phyloP scores from a whole-genome alignment of 2,329 filamentous ascomycete genomes.

The Fusarium metavorans region DNA sequence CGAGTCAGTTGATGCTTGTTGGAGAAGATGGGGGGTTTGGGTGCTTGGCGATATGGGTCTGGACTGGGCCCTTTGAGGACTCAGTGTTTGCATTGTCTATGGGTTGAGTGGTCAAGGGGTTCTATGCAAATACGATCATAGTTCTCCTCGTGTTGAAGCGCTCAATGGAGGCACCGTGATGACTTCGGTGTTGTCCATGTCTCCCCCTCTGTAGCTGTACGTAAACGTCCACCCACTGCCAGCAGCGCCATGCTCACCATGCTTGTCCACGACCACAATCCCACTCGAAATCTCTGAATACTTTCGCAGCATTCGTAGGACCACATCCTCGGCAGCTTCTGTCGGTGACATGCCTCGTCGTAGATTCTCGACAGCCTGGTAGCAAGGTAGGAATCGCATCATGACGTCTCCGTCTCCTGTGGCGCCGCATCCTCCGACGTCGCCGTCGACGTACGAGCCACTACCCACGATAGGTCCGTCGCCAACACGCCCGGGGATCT shows the following conservation, averaged over 20 bases:
- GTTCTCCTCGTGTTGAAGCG: constrained; percentile 4
- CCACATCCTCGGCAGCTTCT: constrained; percentile 63
- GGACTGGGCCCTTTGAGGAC: background rate
- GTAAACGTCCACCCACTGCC: constrained; percentile 67
- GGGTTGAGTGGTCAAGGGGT: background rate
- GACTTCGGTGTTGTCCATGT: constrained; percentile 60
- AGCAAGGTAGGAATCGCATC: constrained; percentile 69
- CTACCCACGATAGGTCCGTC: constrained; percentile 67
- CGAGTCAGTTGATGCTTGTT: background rate
- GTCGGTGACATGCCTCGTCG: constrained; percentile 60
- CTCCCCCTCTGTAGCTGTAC: constrained; percentile 62
- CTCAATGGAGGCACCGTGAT: constrained; percentile 53
- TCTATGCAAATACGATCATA: background rate
- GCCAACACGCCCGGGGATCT: constrained; percentile 66
- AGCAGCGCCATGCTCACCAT: constrained; percentile 63
- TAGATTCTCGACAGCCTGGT: constrained; percentile 67
- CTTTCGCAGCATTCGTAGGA: constrained; percentile 60
- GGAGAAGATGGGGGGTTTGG: background rate
- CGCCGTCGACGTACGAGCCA: constrained; percentile 66
- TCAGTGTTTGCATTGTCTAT: background rate
- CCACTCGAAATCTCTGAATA: constrained; percentile 61
- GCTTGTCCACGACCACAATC: constrained; percentile 62
- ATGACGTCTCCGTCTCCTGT: constrained; percentile 69
- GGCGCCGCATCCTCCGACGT: constrained; percentile 66
- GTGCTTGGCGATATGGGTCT: background rate